phyloP scores from a whole-genome alignment of 768 basidiomycete species.

The Nidularia pulvinata region DNA sequence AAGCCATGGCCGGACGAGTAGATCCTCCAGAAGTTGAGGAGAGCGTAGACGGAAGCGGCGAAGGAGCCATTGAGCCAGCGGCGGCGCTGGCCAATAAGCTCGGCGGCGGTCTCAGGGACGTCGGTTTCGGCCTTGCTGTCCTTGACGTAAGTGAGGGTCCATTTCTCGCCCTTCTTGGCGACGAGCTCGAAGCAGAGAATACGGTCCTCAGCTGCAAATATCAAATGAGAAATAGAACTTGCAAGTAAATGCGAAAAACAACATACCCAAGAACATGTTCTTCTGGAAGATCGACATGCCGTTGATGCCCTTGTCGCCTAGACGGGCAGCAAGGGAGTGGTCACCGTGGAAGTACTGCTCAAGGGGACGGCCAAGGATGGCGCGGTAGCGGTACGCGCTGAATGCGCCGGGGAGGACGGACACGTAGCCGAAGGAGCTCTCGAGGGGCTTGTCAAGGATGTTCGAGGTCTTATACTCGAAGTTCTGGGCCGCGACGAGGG shows the following conservation, averaged over 20 bases:
- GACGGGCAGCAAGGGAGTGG: slow-evolving; percentile 86
- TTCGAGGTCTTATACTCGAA: slow-evolving; percentile 99
- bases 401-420: slow-evolving; percentile 96
- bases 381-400: slow-evolving; percentile 93
- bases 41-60: slow-evolving; percentile 87
- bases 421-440: slow-evolving; percentile 95
- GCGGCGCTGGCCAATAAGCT: slow-evolving; percentile 93
- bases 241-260: background rate
- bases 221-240: slow-evolving; percentile 1
- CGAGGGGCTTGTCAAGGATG: slow-evolving; percentile 94
- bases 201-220: slow-evolving; percentile 77
- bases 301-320: slow-evolving; percentile 91
- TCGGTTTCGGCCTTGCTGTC: slow-evolving; percentile 95
- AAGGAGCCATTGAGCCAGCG: slow-evolving; percentile 98
- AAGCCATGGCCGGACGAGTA: slow-evolving; percentile 87
- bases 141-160: slow-evolving; percentile 92
- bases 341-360: slow-evolving; percentile 90
- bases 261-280: slow-evolving; percentile 60
- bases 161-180: slow-evolving; percentile 83
- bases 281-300: slow-evolving; percentile 98
- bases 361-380: slow-evolving; percentile 86
- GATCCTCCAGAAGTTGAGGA: slow-evolving; percentile 91
- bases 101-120: slow-evolving; percentile 90
- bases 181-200: slow-evolving; percentile 97
- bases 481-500: slow-evolving; percentile 93